Evolutionary conservation across 177 flowering plant species (phyloP), one percentile per base, ranked within the genome.

Genomic region (Vitis hybrid): DNA sequence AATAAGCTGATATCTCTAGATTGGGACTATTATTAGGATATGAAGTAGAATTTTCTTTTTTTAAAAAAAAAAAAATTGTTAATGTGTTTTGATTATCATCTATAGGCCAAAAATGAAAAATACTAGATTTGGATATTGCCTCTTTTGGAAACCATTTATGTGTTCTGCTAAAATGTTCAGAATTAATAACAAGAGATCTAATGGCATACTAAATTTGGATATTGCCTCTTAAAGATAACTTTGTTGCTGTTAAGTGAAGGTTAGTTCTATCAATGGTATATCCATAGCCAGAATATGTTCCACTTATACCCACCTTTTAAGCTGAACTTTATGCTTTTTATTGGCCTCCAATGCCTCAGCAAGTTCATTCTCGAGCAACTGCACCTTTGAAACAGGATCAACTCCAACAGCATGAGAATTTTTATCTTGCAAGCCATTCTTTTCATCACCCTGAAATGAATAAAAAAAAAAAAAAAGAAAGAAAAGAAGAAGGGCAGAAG

Each of bases 311-410:
- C 56, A 87, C 94, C 87, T 86, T 68, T 82, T 78, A 57, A 85
- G 83, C 81, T 88, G 93, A 74, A 39, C 62, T 70, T 83, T 82
- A 56, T 88, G 75, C 76, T 56, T 75, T 53, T 82, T 78, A 68
- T 83, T 89, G 62, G 86, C 85, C 61, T 87, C 91, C 75, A 84
- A 61, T 14, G 87, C 89, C 73, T 90, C 86, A 45, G 89, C 81
- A 64, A 88, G 86, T 74, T 90, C 85, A 67, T 76, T 81, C 80
- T 92, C 89, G 57, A 86, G 92, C n/a, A 68, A 60, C 73, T 79
- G 82, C 60, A 88, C 74, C 75, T 80, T 86, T 10, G 78, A 74
- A 6, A 60, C 45, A 66, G 65, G 65, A 73, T 86, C 84, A 66
- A 21, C 51, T 64, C 16, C 70, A 48, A 29, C 29, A 63, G 48